Base-by-base conservation (phyloP, 768 basidiomycete genomes). In the Podaxis sp. region DNA sequence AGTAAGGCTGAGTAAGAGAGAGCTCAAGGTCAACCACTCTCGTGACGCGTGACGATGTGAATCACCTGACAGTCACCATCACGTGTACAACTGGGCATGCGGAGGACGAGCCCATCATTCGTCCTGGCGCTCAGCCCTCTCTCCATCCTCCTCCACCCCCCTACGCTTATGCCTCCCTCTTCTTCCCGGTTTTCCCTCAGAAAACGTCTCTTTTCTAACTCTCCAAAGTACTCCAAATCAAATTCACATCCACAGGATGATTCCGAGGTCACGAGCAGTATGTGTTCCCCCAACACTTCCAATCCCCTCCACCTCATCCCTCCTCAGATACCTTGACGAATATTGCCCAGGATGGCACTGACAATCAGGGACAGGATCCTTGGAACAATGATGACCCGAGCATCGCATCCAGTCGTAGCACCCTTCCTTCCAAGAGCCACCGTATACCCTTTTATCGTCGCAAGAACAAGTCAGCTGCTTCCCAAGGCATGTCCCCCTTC, bases 391-490 rank as follows among this genome's bases (percentile, higher is more conserved):
- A 42, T 3, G 61, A 44, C 52, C 53, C 61, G 24, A 62, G 61
- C 28, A 42, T 55, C 19, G 33, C 33, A 17, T 55, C 61, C 53
- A 54, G 61, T 39, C 59, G 59, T 30, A 61, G 15, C 54, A 76
- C 77, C 30, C 72, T 80, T 63, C 75, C 77, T 56, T 71, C 71
- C 22, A 72, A 71, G 60, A 71, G 70, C 67, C 73, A 75, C 67
- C 77, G 77, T 63, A 71, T 75, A 38, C 78, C 77, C 62, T 79
- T 82, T 67, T 79, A 81, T 73, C 77, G 76, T 61, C 78, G 80
- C 67, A 80, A 77, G 69, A 73, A 71, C 69, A 78, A 76, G 64
- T 72, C 76, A 6, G 67, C 76, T 15, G 64, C 74, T 40, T 77
- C 77, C 7, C 70, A 75, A 39, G 75, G 70, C 42, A 71, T 75